These are phyloP conservation scores for Capronia epimyces DNA, from an alignment of 2,329 filamentous ascomycete species.

Conservation along the genomic window DNA sequence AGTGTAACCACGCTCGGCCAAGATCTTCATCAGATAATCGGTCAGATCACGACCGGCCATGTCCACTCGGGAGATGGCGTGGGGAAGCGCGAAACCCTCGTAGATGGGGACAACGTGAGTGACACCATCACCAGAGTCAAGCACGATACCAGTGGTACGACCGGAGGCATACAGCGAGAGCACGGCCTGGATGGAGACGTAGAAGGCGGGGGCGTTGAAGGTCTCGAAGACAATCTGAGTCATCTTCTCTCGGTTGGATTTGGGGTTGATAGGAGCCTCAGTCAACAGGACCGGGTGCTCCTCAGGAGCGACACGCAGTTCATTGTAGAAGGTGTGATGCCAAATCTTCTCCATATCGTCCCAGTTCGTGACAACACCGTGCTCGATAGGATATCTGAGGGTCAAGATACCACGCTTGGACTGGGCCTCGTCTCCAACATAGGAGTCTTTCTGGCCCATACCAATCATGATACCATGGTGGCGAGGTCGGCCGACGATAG, in stretches of 20 bases:
- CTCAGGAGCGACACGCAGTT: conserved; percentile 98
- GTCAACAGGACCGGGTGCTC: conserved; percentile 99
- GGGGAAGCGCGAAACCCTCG: conserved; percentile 99
- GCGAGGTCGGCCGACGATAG: conserved; percentile 98
- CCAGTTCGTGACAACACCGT: conserved; percentile 99
- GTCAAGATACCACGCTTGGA: conserved; percentile 99
- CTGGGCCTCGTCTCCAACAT: conserved; percentile 99
- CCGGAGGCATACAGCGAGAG: conserved; percentile 98
- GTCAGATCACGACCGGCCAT: conserved; percentile 99
- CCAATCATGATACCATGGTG: conserved; percentile 99
- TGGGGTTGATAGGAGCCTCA: conserved; percentile 99
- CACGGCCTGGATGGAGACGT: conserved; percentile 99
- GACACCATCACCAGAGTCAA: conserved; percentile 99
- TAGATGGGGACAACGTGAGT: conserved; percentile 99
- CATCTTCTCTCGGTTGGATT: conserved; percentile 99
- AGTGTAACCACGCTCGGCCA: conserved; percentile 97
- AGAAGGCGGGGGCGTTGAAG: conserved; percentile 99
- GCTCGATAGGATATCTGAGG: conserved; percentile 98
- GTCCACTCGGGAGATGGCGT: conserved; percentile 99
- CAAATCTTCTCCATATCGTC: conserved; percentile 99
- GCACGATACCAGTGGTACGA: conserved; percentile 99
- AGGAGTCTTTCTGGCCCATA: conserved; percentile 99
- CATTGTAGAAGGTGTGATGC: conserved; percentile 99
- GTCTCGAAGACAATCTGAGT: conserved; percentile 99
- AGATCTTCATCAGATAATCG: conserved; percentile 99